Evolutionary conservation across 2,329 filamentous ascomycete species (phyloP).

Genomic region (Orbilia quercus): DNA sequence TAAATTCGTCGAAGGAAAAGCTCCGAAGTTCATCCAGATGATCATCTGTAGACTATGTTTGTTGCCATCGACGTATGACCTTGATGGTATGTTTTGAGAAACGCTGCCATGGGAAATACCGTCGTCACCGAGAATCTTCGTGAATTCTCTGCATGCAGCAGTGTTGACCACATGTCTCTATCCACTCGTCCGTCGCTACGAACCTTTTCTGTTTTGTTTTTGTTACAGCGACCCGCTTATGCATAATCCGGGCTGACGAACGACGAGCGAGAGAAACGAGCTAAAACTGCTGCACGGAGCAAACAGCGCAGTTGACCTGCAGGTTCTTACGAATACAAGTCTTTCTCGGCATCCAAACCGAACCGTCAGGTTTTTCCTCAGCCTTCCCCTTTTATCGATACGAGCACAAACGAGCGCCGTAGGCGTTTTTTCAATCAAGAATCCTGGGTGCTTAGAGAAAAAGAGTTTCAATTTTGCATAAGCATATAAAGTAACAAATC

Average conservation of each 20-base stretch:
- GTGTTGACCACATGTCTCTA: neutral
- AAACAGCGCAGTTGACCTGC: conserved; percentile 36
- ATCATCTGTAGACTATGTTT: neutral
- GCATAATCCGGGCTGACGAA: conserved; percentile 39
- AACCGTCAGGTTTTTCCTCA: conserved; percentile 16
- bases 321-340: conserved; percentile 45
- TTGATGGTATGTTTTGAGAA: conserved; percentile 1
- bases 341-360: conserved; percentile 4
- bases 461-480: no score
- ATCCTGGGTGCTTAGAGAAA: conserved; percentile 2
- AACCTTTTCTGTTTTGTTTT: conserved; percentile 1
- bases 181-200: conserved; percentile 20
- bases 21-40: conserved; percentile 15
- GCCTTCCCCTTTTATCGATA: conserved; percentile 49
- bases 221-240: conserved; percentile 29
- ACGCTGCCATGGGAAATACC: conserved; percentile 13
- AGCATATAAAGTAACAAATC: neutral
- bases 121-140: conserved; percentile 1
- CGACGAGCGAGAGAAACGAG: conserved; percentile 32
- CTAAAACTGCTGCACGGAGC: conserved; percentile 30
- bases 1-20: neutral
- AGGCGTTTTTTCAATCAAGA: conserved; percentile 29
- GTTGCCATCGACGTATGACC: neutral
- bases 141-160: conserved; percentile 23
- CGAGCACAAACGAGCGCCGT: conserved; percentile 30